Percentiles rank a stretch among this genome's conserved stretches.
These are phyloP conservation scores for Aspergillus bombycis DNA, from an alignment of 2,329 filamentous ascomycete genomes.

Conservation along the genomic window DNA sequence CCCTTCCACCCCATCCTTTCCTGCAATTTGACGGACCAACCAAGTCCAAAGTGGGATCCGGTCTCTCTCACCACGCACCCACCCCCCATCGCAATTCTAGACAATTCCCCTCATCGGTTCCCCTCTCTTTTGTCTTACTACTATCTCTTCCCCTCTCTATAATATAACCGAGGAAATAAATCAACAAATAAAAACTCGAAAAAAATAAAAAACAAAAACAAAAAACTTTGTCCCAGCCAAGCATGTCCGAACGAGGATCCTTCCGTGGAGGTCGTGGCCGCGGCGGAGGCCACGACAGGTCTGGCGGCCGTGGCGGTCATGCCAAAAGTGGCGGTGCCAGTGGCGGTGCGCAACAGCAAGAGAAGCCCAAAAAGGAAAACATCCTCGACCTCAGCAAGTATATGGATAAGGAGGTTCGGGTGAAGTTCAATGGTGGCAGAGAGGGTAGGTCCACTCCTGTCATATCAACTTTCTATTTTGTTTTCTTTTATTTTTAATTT, in stretches of 20 bases:
- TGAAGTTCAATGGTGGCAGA: conserved; percentile 94
- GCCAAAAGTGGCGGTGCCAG: conserved; percentile 53
- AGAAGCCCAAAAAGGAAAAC: conserved; percentile 96
- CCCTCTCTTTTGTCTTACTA: conserved; percentile 12
- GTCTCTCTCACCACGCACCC: conserved; percentile 3
- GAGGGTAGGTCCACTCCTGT: conserved; percentile 65
- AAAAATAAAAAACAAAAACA: background rate
- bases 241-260: conserved; percentile 52
- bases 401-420: conserved; percentile 92
- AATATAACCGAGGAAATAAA: conserved; percentile 10
- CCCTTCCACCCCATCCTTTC: conserved; percentile 16
- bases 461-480: background rate
- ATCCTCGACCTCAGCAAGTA: conserved; percentile 95
- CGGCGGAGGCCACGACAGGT: conserved; percentile 46
- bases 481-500: background rate
- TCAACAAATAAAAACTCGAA: background rate
- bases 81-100: background rate
- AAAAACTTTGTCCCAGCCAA: conserved; percentile 15
- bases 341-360: conserved; percentile 57
- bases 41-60: conserved; percentile 7
- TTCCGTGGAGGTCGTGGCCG: conserved; percentile 57
- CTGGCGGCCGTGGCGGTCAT: conserved; percentile 47
- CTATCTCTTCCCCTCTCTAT: conserved; percentile 1
- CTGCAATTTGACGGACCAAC: conserved; percentile 6
- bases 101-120: conserved; percentile 13